Base-by-base conservation (phyloP, 306 rosid genomes). In the Lathyrus oleraceus region DNA sequence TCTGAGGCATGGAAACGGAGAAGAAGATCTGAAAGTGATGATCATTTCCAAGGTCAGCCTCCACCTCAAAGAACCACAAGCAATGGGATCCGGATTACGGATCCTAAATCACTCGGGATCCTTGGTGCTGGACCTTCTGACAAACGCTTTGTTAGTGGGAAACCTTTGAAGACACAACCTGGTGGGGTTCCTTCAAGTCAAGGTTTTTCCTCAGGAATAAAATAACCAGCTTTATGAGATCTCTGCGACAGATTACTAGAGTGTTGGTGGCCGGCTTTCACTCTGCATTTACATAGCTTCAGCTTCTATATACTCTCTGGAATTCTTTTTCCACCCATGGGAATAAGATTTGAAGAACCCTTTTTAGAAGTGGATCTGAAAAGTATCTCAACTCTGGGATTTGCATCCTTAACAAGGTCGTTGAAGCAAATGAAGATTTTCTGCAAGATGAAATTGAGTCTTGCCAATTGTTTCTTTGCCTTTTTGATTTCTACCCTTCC, bases 91-190 rank as follows among this genome's bases (percentile, higher is more conserved):
- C 86, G 83, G 40, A 36, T 75, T 51, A 16, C 89, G 10, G 96
- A 95, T 74, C 96, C 96, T 47, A 91, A 72, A 67, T 81, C 96
- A 6, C 70, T 87, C 59, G 99, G 99, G 64, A 95, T 95, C 82
- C 95, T 95, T 74, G 99, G 99, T 68, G 99, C 99, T 52, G 95
- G 95, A 44, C 99, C 99, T 10, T 85, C 91, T 12, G 95, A 94
- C 58, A 86, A 82, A 78, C 94, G 87, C 25, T 15, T 82, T 44
- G 83, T 53, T 65, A 78, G 79, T 14, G 96, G 84, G 75, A 87
- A 91, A 77, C 89, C 96, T 38, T 74, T 58, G 57, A 84, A 87
- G 88, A 81, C 69, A 14, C 92, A 91, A 15, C 87, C 88, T 52
- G 65, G 84, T 70, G 94, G 92, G 27, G 65, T 81, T 81, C 88